phyloP scores from a whole-genome alignment of 495 filamentous ascomycete species.

The Talaromyces adpressus region DNA sequence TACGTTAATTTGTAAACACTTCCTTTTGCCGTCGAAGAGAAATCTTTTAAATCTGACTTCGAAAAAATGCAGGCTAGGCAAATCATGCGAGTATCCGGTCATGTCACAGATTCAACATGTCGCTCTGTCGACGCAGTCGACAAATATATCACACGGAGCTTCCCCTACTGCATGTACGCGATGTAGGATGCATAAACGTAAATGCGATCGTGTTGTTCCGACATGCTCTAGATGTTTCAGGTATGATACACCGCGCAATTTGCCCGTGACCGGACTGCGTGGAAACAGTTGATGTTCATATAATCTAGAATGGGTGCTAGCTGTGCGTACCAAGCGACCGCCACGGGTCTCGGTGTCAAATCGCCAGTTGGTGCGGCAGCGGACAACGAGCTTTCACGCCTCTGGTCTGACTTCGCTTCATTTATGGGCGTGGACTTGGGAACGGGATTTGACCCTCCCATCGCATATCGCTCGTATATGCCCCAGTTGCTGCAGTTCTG shows the following conservation, averaged over 20 bases:
- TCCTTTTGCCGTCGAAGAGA: no score
- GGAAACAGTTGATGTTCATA: background rate
- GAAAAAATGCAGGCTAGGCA: background rate
- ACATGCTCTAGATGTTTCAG: background rate
- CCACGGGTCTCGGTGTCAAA: background rate
- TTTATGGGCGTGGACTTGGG: background rate
- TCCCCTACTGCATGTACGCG: background rate
- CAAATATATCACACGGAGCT: background rate
- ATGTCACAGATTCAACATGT: background rate
- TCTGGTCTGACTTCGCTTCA: background rate
- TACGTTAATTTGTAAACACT: no score
- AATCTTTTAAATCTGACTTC: no score
- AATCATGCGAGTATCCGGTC: background rate
- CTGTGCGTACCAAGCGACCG: no score
- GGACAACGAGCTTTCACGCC: background rate
- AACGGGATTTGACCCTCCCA: background rate
- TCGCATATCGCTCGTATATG: background rate
- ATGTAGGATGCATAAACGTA: background rate
- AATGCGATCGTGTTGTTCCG: background rate
- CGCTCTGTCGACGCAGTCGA: background rate
- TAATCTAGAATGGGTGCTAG: background rate
- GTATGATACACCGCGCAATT: background rate
- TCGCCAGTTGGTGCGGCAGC: background rate
- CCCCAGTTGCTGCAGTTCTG: background rate
- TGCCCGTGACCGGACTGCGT: background rate